phyloP scores from a whole-genome alignment of 2,329 filamentous ascomycete genomes.

The Hypoxylon sp. region DNA sequence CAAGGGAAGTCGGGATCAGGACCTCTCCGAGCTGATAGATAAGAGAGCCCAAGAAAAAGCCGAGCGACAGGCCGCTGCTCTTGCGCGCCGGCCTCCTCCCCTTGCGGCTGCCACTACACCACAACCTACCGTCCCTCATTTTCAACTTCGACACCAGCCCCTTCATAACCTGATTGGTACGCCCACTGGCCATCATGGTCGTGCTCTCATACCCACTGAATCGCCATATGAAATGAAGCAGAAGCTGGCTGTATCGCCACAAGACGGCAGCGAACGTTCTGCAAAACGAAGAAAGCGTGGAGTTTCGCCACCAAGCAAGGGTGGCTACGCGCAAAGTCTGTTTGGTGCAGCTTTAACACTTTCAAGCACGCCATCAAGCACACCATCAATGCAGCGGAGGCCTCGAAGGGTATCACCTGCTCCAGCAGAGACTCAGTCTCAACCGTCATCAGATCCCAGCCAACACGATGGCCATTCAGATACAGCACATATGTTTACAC shows the following conservation, averaged over 20 bases:
- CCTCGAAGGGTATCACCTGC: slow-evolving; percentile 15
- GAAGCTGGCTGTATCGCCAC: slow-evolving; percentile 43
- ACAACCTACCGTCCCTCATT: slow-evolving; percentile 43
- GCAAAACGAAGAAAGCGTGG: slow-evolving; percentile 54
- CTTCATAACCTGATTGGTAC: slow-evolving; percentile 71
- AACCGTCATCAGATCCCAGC: slow-evolving; percentile 26
- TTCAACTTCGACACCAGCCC: slow-evolving; percentile 53
- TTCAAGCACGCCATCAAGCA: slow-evolving; percentile 50
- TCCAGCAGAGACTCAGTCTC: slow-evolving; percentile 16
- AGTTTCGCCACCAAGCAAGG: slow-evolving; percentile 53
- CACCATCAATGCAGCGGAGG: slow-evolving; percentile 41
- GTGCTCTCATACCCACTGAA: slow-evolving; percentile 62
- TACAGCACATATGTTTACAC: neutral
- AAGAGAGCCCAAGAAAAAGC: slow-evolving; percentile 69
- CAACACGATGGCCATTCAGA: slow-evolving; percentile 23
- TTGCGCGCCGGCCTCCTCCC: slow-evolving; percentile 46
- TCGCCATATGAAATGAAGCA: slow-evolving; percentile 73
- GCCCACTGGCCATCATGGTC: slow-evolving; percentile 69
- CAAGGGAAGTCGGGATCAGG: slow-evolving; percentile 77
- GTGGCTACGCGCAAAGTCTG: slow-evolving; percentile 59
- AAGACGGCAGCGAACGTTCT: slow-evolving; percentile 43
- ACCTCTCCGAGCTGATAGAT: slow-evolving; percentile 78
- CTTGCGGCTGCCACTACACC: slow-evolving; percentile 44
- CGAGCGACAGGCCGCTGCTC: slow-evolving; percentile 56
- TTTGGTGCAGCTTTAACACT: slow-evolving; percentile 58